Evolutionary conservation across 768 basidiomycete species (phyloP).

Genomic region (Agrocybe praecox): DNA sequence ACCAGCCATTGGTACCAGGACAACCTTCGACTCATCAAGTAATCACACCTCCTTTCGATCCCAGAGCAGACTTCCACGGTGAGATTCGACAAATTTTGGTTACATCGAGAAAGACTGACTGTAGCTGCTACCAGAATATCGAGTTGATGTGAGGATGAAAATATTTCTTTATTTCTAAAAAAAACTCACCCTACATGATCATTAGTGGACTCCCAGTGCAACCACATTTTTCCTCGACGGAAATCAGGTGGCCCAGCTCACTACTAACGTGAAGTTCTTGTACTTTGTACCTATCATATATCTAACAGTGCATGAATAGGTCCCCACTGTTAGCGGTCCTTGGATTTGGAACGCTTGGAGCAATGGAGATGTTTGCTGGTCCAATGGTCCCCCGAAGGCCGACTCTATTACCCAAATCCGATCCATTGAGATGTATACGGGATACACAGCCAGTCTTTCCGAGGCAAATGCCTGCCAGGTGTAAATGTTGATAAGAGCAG

Average conservation of each 20-base stretch:
- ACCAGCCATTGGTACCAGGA: conserved; percentile 23
- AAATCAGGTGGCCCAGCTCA: conserved; percentile 28
- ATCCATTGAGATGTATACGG: conserved; percentile 36
- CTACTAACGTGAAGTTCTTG: conserved; percentile 24
- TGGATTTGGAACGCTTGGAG: conserved; percentile 41
- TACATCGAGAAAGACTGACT: not conserved
- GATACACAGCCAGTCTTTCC: conserved; percentile 15
- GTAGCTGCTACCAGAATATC: conserved; percentile 26
- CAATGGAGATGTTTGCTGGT: conserved; percentile 36
- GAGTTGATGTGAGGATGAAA: conserved; percentile 31
- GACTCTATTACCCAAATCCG: conserved; percentile 36
- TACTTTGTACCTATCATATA: not conserved
- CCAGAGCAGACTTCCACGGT: conserved; percentile 35
- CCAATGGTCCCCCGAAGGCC: conserved; percentile 34
- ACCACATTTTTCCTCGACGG: conserved; percentile 38
- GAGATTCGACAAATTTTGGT: not conserved
- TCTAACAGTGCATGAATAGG: conserved; percentile 7
- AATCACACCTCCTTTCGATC: conserved; percentile 34
- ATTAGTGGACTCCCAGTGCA: conserved; percentile 30
- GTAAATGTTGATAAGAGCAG: not conserved
- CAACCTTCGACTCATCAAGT: conserved; percentile 11
- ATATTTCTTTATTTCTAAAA: not conserved
- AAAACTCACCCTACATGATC: not conserved
- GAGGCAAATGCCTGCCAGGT: not conserved
- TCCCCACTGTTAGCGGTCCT: conserved; percentile 28